Evolutionary conservation across 2,329 filamentous ascomycete species (phyloP), one percentile per base, ranked within the genome.

Genomic region (Coleophoma eucalyptorum): DNA sequence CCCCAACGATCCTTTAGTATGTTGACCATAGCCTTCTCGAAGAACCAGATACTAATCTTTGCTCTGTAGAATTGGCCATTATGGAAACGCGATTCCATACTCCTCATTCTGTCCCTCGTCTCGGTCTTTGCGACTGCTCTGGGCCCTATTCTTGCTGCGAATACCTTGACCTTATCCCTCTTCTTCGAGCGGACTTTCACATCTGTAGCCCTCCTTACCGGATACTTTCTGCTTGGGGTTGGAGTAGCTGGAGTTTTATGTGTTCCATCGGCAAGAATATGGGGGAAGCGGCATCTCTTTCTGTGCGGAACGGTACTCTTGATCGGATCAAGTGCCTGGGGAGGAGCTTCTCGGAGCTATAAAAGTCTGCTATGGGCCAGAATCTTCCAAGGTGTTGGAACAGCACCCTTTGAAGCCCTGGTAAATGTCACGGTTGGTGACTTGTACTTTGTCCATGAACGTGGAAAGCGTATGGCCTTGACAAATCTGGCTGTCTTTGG

Each of bases 221-320:
- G 91, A 48, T 96, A 92, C 68, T 92, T 90, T 67, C 78, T 97
- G 18, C 80, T 92, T 26, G 93, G 90, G 18, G 88, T 90, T 3
- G 91, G 90, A 11, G 74, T 90, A 13, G 87, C 87, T 1, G 91
- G 89, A 46, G 83, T 94, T 67, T 77, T 97, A 57, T 92, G 92
- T 69, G 91, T 97, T 3, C 89, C 93, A 0, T 89, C 87, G 1
- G 90, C 89, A 18, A 83, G 92, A 51, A 86, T 97, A 56, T 97
- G 90, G 89, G 93, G 93, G 37, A 97, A 96, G 70, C 80, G 92
- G 38, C 93, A 97, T 72, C 72, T 91, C 15, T 97, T 96, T 67
- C 70, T 97, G 21, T 61, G 95, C 2, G 91, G 90, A 7, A 84
- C 86, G 43, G 57, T 89, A 44, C 77, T 96, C 51, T 77, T 96